Percentiles rank a stretch among this genome's conserved stretches.
phyloP scores from a whole-genome alignment of 176 grass and related monocot genomes.

The Oryza officinalis region DNA sequence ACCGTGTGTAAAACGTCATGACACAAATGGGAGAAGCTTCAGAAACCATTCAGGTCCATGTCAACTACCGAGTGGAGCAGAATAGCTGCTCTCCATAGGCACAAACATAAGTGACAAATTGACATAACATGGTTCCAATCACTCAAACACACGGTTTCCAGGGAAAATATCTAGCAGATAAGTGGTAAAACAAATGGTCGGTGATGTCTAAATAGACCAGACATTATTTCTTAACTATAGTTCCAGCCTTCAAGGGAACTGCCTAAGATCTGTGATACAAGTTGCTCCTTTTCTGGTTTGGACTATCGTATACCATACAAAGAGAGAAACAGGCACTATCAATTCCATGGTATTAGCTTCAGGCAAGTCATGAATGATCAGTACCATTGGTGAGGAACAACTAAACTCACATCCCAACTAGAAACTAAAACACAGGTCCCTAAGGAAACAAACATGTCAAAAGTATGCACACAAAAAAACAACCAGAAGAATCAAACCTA shows the following conservation, averaged over 20 bases:
- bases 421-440: not conserved
- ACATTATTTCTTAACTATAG: not conserved
- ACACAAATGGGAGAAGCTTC: conserved; percentile 21
- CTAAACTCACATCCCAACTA: not conserved
- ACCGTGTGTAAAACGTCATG: conserved; percentile 47
- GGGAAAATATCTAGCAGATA: not conserved
- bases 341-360: not conserved
- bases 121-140: not conserved
- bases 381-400: not conserved
- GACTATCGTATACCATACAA: not conserved
- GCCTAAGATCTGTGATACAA: not conserved
- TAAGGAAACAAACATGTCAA: not conserved
- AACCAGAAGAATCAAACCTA: conserved; percentile 7
- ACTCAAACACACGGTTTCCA: conserved; percentile 22
- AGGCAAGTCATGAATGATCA: not conserved
- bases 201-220: not conserved
- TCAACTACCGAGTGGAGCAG: conserved; percentile 39
- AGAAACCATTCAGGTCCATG: conserved; percentile 36
- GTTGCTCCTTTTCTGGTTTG: not conserved
- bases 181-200: not conserved
- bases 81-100: conserved; percentile 12
- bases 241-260: not conserved
- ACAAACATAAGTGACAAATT: conserved; percentile 1
- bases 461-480: not conserved
- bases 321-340: not conserved